Evolutionary conservation across 106 monocot species (phyloP), one percentile per base, ranked within the genome.

Genomic region (Dioscorea zingiberensis): DNA sequence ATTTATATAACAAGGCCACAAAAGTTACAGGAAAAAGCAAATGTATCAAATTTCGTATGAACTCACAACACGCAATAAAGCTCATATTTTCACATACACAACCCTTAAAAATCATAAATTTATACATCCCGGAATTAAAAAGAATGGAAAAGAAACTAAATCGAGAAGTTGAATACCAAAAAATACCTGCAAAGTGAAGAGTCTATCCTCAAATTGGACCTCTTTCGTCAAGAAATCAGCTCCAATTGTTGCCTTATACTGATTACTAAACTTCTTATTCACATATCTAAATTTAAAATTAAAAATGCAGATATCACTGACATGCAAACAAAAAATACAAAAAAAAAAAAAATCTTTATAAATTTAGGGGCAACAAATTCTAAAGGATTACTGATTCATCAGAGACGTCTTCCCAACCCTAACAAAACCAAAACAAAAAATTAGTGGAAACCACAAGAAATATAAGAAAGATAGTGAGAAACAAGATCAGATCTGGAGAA

Each of bases 171-270:
- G 10, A 38, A 38, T 38, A 10, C 38, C 21, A 63, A 63, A 56
- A 25, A 48, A 27, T 4, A 80, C 81, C 71, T 81, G 81, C 55
- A 81, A 63, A 8, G 82, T 82, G 60, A 77, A 81, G 21, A 81
- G 67, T 22, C 81, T 69, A 54, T 89, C 89, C 55, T 89, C 89
- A 69, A 82, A 78, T 73, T 89, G 89, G 38, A 89, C 74, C 62
- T 89, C 84, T 55, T 89, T 89, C 11, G 89, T 89, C 67, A 89
- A 74, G 71, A 89, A 89, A 76, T 89, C 89, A 26, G 89, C 81
- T 27, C 89, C 89, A 26, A 82, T 89, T 0, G 89, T 89, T 2
- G 89, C 84, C 54, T 89, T 89, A 59, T 89, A 89, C 78, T 89
- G 89, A 74, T 89, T 89, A 25, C 83, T 81, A 30, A 85, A 85